Evolutionary conservation across 192 early-diverging fungal genomes (phyloP).

Genomic region (Backusella morwellensis): DNA sequence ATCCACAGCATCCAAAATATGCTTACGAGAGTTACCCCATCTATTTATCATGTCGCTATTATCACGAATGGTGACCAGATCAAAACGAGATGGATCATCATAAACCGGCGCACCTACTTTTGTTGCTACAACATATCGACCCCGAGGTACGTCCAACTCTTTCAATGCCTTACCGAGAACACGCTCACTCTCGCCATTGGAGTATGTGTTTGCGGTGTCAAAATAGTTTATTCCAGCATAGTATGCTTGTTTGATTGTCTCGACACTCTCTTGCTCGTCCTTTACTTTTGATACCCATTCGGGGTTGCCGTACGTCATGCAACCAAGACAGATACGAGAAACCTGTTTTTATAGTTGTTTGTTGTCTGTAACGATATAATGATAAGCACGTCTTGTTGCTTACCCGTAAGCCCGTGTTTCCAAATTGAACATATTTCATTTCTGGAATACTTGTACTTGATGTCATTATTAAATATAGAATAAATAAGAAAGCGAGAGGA

Average conservation of each 20-base stretch:
- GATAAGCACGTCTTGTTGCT: neutral
- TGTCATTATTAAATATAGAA: neutral
- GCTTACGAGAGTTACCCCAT: constrained; percentile 75
- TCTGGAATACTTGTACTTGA: neutral
- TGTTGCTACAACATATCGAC: constrained; percentile 70
- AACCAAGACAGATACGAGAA: constrained; percentile 46
- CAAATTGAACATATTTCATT: constrained; percentile 77
- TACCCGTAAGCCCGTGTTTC: constrained; percentile 60
- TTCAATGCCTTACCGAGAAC: constrained; percentile 40
- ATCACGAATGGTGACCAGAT: neutral
- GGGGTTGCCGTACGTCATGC: constrained; percentile 43
- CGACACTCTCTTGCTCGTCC: constrained; percentile 41
- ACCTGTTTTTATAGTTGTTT: neutral
- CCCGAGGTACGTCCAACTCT: constrained; percentile 49
- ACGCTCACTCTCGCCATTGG: constrained; percentile 36
- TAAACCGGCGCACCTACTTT: constrained; percentile 53
- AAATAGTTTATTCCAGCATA: constrained; percentile 81
- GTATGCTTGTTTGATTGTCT: constrained; percentile 53
- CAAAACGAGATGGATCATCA: constrained; percentile 39
- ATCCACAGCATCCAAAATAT: constrained; percentile 77
- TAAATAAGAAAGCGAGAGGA: neutral
- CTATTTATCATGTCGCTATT: constrained; percentile 50
- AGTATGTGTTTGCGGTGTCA: constrained; percentile 56
- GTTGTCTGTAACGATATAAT: neutral
- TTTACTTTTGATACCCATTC: constrained; percentile 43